phyloP scores from a whole-genome alignment of 257 asterid genomes.

The Nicotiana sylvestris region DNA sequence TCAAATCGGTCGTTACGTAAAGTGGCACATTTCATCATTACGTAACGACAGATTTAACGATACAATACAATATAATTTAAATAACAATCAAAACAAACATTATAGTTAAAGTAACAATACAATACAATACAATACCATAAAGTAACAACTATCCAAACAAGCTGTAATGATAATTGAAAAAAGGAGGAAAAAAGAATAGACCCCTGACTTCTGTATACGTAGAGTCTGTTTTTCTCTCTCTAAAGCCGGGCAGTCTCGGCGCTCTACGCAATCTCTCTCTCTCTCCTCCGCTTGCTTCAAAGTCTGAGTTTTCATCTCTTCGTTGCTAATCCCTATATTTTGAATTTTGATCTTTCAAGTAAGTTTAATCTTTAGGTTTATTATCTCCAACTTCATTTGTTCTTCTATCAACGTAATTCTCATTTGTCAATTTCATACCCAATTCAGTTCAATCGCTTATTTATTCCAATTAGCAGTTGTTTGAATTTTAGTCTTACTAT shows the following conservation, averaged over 20 bases:
- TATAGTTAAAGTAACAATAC: too few relatives aligned
- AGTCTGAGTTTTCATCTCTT: slow-evolving; percentile 16
- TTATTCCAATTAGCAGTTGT: background rate
- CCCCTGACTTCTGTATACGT: background rate
- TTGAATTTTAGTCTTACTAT: background rate
- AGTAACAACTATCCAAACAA: too few relatives aligned
- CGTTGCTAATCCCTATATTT: background rate
- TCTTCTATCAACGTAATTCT: background rate
- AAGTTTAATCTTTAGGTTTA: slow-evolving; percentile 15
- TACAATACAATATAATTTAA: too few relatives aligned
- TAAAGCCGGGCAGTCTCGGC: slow-evolving; percentile 16
- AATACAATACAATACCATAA: too few relatives aligned
- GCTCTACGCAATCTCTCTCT: slow-evolving; percentile 55
- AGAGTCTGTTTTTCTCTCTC: background rate
- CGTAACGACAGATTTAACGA: too few relatives aligned
- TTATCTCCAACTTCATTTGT: background rate
- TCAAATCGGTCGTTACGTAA: too few relatives aligned
- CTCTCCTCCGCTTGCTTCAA: slow-evolving; percentile 23
- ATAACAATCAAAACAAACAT: too few relatives aligned
- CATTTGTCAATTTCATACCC: background rate
- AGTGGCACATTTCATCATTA: too few relatives aligned
- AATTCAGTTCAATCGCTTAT: background rate
- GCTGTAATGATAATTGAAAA: too few relatives aligned
- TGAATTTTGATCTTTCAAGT: slow-evolving; percentile 28
- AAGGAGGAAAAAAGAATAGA: background rate